Evolutionary conservation across 1,284 basidiomycete species (phyloP).

Genomic region (Puccinia horiana): DNA sequence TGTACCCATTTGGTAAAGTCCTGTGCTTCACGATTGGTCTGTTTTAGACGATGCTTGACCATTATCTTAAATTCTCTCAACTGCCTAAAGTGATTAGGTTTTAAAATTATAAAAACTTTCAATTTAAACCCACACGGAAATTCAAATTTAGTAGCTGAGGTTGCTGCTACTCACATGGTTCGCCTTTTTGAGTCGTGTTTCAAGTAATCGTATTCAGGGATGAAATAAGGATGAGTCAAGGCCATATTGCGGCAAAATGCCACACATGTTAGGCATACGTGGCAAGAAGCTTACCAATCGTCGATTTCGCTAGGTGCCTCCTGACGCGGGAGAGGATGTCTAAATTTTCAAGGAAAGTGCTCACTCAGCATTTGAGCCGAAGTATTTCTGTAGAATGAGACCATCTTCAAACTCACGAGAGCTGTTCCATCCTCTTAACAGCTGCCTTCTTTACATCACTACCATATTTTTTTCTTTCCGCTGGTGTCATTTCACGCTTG

Average conservation of each 20-base stretch:
- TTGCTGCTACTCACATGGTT: background rate
- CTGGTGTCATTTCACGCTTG: background rate
- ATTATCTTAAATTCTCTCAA: background rate
- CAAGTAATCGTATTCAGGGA: background rate
- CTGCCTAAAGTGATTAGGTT: background rate
- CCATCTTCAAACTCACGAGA: background rate
- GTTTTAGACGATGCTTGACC: background rate
- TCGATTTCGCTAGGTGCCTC: background rate
- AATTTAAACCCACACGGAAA: background rate
- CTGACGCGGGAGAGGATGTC: background rate
- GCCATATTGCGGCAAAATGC: background rate
- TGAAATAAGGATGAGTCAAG: background rate
- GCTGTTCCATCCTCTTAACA: background rate
- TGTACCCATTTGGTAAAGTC: background rate
- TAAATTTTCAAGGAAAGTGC: background rate
- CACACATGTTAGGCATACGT: background rate
- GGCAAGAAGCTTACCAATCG: background rate
- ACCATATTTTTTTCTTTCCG: background rate
- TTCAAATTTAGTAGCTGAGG: background rate
- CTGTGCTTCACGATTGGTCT: background rate
- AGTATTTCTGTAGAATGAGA: background rate
- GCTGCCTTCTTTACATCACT: background rate
- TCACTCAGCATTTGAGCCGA: background rate
- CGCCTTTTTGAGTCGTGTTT: background rate
- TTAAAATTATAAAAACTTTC: background rate